These are phyloP conservation scores for Globisporangium cystogenes DNA, from an alignment of 352 stramenopile species.

Conservation along the genomic window DNA sequence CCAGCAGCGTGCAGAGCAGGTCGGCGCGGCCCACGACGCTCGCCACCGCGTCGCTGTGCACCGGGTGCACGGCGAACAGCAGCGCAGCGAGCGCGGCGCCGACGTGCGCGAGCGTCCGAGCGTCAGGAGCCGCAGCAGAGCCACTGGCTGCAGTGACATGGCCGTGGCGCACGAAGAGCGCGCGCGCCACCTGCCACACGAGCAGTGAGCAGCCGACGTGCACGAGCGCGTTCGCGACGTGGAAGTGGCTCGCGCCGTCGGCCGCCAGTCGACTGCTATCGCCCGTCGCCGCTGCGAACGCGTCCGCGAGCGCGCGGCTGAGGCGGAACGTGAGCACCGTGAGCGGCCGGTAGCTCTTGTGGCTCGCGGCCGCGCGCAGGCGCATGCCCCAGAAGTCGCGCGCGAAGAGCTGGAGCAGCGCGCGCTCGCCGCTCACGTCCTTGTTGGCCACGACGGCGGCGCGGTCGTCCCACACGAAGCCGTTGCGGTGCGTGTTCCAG, in stretches of 20 bases:
- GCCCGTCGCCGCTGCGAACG: background rate
- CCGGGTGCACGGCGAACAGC: constrained; percentile 89
- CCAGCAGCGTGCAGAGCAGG: constrained; percentile 74
- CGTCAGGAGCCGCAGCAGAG: background rate
- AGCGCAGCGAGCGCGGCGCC: constrained; percentile 39
- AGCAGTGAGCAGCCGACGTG: constrained; percentile 56
- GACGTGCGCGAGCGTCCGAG: constrained; percentile 2
- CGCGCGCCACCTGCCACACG: constrained; percentile 37
- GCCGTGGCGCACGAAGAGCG: constrained; percentile 19
- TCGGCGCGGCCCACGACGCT: constrained; percentile 90
- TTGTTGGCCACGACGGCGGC: constrained; percentile 51
- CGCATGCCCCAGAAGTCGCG: constrained; percentile 83
- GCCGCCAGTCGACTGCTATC: background rate
- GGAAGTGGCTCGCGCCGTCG: constrained; percentile 27
- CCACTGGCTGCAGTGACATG: background rate
- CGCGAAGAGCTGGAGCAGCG: constrained; percentile 32
- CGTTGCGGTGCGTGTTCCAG: constrained; percentile 42
- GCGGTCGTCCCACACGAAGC: constrained; percentile 86
- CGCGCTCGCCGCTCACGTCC: constrained; percentile 28
- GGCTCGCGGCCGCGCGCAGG: constrained; percentile 39
- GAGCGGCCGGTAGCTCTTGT: constrained; percentile 85
- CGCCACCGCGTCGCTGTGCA: constrained; percentile 89
- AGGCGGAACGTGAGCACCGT: constrained; percentile 62
- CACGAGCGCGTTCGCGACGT: constrained; percentile 62
- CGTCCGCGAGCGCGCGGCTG: constrained; percentile 32